A percentile compares a stretch with the other conserved stretches of the same genome.
Evolutionary conservation across 1,284 basidiomycete genomes (phyloP).

Genomic region (Puccinia coronata): DNA sequence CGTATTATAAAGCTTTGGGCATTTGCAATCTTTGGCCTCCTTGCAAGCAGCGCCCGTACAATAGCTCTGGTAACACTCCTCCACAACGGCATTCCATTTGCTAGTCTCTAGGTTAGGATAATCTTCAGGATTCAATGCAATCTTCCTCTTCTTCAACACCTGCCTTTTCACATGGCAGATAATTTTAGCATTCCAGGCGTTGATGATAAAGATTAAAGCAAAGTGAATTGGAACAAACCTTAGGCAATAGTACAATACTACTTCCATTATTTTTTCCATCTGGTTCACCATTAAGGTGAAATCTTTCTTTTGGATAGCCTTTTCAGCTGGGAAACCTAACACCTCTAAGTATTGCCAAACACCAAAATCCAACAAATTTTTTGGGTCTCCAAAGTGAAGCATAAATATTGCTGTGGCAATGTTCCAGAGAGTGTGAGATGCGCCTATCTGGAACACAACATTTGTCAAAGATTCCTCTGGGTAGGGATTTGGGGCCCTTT

Average conservation of each 20-base stretch:
- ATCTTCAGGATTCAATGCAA: not conserved
- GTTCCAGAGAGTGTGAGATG: constrained; percentile 29
- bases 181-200: no score
- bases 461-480: not conserved
- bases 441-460: not conserved
- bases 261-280: not conserved
- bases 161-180: not conserved
- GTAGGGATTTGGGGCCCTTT: not conserved
- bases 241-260: constrained; percentile 1
- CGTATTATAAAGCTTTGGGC: not conserved
- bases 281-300: no score
- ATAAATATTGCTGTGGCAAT: constrained; percentile 5
- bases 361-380: not conserved
- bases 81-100: not conserved
- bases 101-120: not conserved
- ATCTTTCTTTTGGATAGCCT: no score
- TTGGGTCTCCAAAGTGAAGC: constrained; percentile 13
- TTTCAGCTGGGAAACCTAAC: constrained; percentile 9
- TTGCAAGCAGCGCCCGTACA: not conserved
- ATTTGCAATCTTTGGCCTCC: not conserved
- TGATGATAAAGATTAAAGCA: not conserved
- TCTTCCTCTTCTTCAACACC: not conserved
- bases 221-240: not conserved
- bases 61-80: not conserved
- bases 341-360: no score